Evolutionary conservation across 2,329 filamentous ascomycete species (phyloP).

Genomic region (Uncinocarpus reesii): DNA sequence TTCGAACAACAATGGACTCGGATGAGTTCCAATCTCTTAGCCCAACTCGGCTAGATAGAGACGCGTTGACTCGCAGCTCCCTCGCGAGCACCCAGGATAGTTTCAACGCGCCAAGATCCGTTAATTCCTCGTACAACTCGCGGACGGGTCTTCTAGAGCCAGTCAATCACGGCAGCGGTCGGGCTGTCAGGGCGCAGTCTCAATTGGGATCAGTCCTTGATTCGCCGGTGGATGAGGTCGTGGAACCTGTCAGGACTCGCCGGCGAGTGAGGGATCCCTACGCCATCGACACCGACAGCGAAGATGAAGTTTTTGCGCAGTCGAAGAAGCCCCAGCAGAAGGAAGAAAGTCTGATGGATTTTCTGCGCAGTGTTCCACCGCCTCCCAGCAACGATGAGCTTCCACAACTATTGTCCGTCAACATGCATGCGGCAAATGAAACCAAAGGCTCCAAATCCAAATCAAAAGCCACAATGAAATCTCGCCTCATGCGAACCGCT

Average conservation of each 20-base stretch:
- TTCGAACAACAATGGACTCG: constrained; percentile 75
- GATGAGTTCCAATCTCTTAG: constrained; percentile 50
- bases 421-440: constrained; percentile 12
- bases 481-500: constrained; percentile 28
- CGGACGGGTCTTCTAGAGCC: constrained; percentile 56
- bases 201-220: constrained; percentile 8
- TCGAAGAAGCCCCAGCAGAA: constrained; percentile 26
- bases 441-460: constrained; percentile 9
- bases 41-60: constrained; percentile 22
- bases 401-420: constrained; percentile 25
- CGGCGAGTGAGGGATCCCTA: constrained; percentile 79
- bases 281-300: constrained; percentile 68
- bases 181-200: neutral
- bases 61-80: constrained; percentile 30
- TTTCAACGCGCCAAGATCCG: constrained; percentile 40
- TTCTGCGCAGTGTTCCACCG: constrained; percentile 38
- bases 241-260: constrained; percentile 57
- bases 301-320: constrained; percentile 47
- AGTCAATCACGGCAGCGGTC: neutral
- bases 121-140: constrained; percentile 61
- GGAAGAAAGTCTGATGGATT: constrained; percentile 41
- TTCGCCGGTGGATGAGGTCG: neutral
- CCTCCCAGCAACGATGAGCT: constrained; percentile 27
- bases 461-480: constrained; percentile 25
- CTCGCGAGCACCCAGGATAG: constrained; percentile 40